Evolutionary conservation across 352 stramenopile species (phyloP).

Genomic region (Pythium guiyangense): DNA sequence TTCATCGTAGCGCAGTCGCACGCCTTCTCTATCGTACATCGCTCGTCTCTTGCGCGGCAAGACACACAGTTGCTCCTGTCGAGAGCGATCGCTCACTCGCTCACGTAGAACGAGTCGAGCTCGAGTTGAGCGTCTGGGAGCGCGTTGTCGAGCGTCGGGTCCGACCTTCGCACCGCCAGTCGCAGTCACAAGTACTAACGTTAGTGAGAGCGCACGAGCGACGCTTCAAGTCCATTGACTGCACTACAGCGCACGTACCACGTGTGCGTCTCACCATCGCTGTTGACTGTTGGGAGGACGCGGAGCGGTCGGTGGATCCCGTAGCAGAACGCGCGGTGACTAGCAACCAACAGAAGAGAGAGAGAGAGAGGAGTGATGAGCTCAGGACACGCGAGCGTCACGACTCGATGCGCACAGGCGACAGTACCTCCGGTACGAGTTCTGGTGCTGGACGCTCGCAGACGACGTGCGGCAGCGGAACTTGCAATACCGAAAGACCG

Average conservation of each 20-base stretch:
- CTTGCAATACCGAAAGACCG: conserved; percentile 65
- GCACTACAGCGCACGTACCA: conserved; percentile 19
- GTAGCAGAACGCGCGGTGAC: conserved; percentile 59
- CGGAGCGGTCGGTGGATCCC: conserved; percentile 58
- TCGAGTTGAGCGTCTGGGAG: conserved; percentile 28
- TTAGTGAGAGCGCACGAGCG: background rate
- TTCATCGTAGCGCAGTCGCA: too few species aligned
- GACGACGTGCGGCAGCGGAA: conserved; percentile 75
- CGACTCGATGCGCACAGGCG: too few species aligned
- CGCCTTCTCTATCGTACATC: too few species aligned
- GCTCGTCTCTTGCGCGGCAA: too few species aligned
- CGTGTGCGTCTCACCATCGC: conserved; percentile 39
- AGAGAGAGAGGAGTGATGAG: too few species aligned
- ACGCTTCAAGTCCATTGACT: conserved; percentile 8
- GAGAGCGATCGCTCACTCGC: conserved; percentile 6
- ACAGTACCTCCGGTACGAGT: conserved; percentile 64
- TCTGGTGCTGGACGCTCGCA: conserved; percentile 71
- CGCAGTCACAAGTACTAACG: background rate
- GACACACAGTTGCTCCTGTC: too few species aligned
- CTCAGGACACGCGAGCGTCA: too few species aligned
- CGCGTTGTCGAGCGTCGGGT: conserved; percentile 18
- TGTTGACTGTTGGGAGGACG: conserved; percentile 64
- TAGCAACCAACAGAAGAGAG: conserved; percentile 10
- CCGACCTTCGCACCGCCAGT: conserved; percentile 20
- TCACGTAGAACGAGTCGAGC: conserved; percentile 37